phyloP scores from a whole-genome alignment of 2,329 filamentous ascomycete species.

The Cercospora janseana region DNA sequence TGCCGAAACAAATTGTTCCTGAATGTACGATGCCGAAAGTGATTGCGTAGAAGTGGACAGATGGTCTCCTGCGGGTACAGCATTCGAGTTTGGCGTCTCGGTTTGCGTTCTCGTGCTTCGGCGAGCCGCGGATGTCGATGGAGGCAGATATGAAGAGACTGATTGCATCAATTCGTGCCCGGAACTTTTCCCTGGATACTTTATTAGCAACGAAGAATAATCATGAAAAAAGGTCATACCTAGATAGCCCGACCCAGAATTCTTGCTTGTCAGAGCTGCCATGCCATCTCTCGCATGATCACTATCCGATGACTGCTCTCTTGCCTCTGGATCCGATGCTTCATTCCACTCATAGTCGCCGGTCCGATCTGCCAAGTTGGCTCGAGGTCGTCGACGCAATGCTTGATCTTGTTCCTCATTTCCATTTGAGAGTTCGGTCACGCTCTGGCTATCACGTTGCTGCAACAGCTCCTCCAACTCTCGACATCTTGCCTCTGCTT shows the following conservation, averaged over 20 bases:
- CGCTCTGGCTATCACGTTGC: conserved; percentile 10
- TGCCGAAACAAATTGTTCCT: conserved; percentile 17
- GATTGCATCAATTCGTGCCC: conserved; percentile 21
- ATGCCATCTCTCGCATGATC: conserved; percentile 17
- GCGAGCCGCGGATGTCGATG: conserved; percentile 5
- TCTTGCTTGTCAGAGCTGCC: conserved; percentile 11
- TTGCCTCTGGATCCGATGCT: conserved; percentile 6
- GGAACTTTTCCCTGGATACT: conserved; percentile 18
- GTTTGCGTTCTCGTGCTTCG: neutral
- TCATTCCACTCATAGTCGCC: conserved; percentile 17
- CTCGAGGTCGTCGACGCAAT: neutral
- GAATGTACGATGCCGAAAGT: conserved; percentile 6
- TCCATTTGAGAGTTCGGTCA: neutral
- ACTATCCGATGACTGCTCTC: conserved; percentile 15
- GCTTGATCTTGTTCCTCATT: neutral
- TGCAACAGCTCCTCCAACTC: conserved; percentile 33
- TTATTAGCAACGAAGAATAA: neutral
- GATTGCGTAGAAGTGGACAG: neutral
- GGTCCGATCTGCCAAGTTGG: neutral
- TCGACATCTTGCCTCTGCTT: conserved; percentile 34
- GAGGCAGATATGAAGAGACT: conserved; percentile 19
- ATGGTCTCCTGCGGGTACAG: neutral
- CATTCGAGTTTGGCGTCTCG: neutral
- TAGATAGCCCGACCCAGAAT: conserved; percentile 18
- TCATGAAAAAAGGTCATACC: conserved; percentile 3